phyloP scores from a whole-genome alignment of 2,329 filamentous ascomycete species.

The Xylogone sp. region DNA sequence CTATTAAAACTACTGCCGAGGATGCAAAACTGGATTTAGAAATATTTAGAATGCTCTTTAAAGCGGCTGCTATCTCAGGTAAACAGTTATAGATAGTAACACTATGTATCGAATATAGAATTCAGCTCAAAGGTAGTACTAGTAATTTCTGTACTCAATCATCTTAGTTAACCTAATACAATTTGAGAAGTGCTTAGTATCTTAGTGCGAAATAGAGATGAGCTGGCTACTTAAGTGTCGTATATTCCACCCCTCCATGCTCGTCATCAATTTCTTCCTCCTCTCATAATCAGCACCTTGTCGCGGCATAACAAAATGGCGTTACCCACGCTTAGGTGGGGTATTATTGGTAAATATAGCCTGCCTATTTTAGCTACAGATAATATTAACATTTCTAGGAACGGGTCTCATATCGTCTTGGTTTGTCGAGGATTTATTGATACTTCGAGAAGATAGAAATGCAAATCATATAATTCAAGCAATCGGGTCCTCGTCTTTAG shows the following conservation, averaged over 20 bases:
- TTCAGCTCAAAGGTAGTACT: background rate
- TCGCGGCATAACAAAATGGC: background rate
- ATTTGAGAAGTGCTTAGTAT: too few species aligned
- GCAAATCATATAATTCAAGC: conserved; percentile 39
- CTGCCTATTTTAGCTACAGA: background rate
- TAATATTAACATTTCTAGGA: conserved; percentile 17
- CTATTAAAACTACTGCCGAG: conserved; percentile 26
- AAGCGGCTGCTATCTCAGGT: background rate
- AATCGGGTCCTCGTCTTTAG: conserved; percentile 36
- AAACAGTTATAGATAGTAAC: background rate
- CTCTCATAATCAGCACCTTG: background rate
- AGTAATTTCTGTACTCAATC: too few species aligned
- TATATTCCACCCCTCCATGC: too few species aligned
- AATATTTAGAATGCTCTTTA: conserved; percentile 14
- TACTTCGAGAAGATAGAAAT: conserved; percentile 31
- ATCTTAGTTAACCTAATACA: too few species aligned
- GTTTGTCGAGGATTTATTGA: conserved; percentile 39
- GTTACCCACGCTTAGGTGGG: background rate
- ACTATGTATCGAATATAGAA: background rate
- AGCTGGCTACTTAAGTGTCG: too few species aligned
- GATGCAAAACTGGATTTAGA: conserved; percentile 24
- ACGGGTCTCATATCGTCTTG: conserved; percentile 42
- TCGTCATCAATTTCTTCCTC: background rate
- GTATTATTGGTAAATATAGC: background rate
- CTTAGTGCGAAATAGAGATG: too few species aligned